Base-by-base conservation (phyloP, 768 basidiomycete species). In the Scleroderma citrinum region DNA sequence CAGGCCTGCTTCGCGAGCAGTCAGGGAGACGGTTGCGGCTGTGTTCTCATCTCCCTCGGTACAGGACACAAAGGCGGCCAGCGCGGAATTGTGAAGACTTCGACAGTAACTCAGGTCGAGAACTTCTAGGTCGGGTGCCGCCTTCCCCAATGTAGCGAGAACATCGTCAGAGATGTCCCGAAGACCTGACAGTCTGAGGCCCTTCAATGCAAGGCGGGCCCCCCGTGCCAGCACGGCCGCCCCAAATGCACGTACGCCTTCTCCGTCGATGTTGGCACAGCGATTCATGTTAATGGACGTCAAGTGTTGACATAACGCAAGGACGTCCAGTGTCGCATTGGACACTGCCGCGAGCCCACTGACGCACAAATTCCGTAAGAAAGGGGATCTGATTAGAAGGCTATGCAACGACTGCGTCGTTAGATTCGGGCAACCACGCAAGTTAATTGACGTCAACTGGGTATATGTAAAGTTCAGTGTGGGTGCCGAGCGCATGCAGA, bases 91-190 rank as follows among this genome's bases (percentile, higher is more conserved):
- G 61, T 83, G 85, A 50, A 92, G 64, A 48, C 81, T 76, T 26
- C 76, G 75, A 49, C 78, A 73, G 59, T 87, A 86, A 66, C 85
- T 87, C 52, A 92, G 67, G 64, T 94, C 92, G 19, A 94, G 71
- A 16, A 89, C 78, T 63, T 91, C 87, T 19, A 94, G 75, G 57
- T 73, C 69, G 17, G 87, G 87, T 0, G 86, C 76, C 3, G 78
- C 83, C 54, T 70, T 77, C 6, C 85, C 91, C 31, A 93, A 69
- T 10, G 70, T 67, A n/a, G 71, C 63, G 77, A 94, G 77, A 57
- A 76, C 75, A 11, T 71, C 69, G 57, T 87, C 84, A 14, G 75
- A 69, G 44, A 83, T 65, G 46, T 78, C 70, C 59, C 75, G 79
- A 50, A 96, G 62, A 1, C 87, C 89, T 7, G 79, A 84, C 23